Evolutionary conservation across 1,284 basidiomycete species (phyloP), one percentile per base, ranked within the genome.

Genomic region (Boletus mariae): DNA sequence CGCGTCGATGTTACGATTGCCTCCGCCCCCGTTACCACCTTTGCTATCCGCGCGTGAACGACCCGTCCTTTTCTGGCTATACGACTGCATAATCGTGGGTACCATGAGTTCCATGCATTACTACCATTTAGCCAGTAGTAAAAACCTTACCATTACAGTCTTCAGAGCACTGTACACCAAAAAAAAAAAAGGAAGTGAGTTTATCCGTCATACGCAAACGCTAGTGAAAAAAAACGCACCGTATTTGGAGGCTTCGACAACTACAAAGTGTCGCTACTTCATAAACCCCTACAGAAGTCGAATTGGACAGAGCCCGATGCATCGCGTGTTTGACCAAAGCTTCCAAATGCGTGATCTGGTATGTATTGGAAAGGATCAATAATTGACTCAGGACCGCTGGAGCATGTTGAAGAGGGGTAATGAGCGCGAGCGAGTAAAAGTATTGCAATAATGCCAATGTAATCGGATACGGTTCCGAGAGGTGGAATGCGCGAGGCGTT

Each of bases 191-290:
- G 48, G 44, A 28, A 32, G 57, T 59, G 37, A 63, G 38, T 59
- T 61, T 48, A 54, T 32, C 43, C 11, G 54, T 42, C 32, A 50
- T 35, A 57, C 47, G 45, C 26, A 49, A 43, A 52, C 5, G 3
- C 34, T 31, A 32, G 12, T n/a, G 12, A 3, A 8, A 41, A 54
- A 28, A 40, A 42, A 72, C 84, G 54, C 62, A 87, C 82, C 93
- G 80, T 60, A 96, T 93, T 65, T 96, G 92, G 50, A 98, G 74
- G 62, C 88, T 90, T 59, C 91, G 83, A 69, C 90, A 91, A 61
- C 85, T 90, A 65, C 93, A 94, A 9, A 97, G 75, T 1, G 93
- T 94, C 5, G 94, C 93, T 6, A 96, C 92, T 67, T 96, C 94
- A 68, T 96, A 95, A 26, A 97, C 88, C 40, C 90, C 91, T 9